Percentiles rank a stretch among this genome's conserved stretches.
These are phyloP conservation scores for Dryas octopetala DNA, from an alignment of 306 rosid species.

Conservation along the genomic window DNA sequence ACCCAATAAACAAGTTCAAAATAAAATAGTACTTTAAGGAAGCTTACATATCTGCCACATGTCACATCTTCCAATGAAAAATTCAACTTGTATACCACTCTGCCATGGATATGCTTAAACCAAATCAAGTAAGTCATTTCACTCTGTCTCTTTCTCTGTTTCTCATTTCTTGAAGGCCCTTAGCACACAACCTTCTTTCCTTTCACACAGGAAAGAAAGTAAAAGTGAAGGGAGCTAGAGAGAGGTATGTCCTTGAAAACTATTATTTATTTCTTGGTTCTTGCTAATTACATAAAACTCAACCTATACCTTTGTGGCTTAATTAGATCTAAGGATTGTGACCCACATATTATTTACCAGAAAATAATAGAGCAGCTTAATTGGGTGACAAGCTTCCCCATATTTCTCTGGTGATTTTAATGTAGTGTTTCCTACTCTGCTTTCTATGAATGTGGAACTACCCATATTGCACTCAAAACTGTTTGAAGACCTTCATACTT, in stretches of 20 bases:
- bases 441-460: no score
- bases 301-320: background rate
- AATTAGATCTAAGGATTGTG: background rate
- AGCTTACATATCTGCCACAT: background rate
- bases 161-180: background rate
- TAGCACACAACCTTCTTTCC: constrained; percentile 6
- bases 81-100: background rate
- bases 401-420: background rate
- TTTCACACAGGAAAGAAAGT: background rate
- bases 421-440: background rate
- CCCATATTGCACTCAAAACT: no score
- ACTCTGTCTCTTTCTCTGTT: background rate
- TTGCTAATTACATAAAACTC: background rate
- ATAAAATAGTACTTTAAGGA: background rate
- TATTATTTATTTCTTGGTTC: background rate
- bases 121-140: background rate
- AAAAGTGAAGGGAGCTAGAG: background rate
- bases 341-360: background rate
- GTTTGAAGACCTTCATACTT: background rate
- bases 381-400: constrained; percentile 13
- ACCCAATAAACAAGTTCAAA: background rate
- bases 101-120: background rate
- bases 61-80: background rate
- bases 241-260: constrained; percentile 2
- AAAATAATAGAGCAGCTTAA: background rate